Evolutionary conservation across 768 basidiomycete species (phyloP), one percentile per base, ranked within the genome.

Genomic region (Amanita pseudoporphyria): DNA sequence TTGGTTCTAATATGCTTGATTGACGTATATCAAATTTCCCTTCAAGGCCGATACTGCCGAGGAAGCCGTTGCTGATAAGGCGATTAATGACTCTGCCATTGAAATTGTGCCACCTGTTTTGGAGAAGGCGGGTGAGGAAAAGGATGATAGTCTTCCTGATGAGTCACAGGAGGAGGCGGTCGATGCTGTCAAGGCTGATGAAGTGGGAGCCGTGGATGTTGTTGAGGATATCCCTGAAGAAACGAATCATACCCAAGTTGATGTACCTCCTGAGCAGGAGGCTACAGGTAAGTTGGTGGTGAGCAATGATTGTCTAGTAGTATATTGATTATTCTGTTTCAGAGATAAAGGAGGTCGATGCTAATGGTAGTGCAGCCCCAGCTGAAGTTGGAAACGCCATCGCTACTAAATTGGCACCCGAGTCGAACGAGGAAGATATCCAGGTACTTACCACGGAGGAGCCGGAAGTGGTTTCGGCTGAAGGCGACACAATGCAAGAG

Each of bases 11-110:
- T 26, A 26, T n/a, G 9, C 41, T 18, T 43, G 16, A 18, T 43
- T 43, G 41, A 43, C 41, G 41, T 43, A 43, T 26, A 16, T 16
- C 9, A 16, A n/a, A 28, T 48, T 40, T 40, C 40, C 22, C 41
- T 39, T 33, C 21, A 24, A 50, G 49, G 49, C 28, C 28, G 28
- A 31, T 40, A 16, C 32, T 22, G n/a, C 24, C 38, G 47, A 48
- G 38, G 49, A 42, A 32, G 18, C 30, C 22, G 9, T 19, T n/a
- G 39, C 39, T 43, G 49, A 43, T 43, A 28, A 50, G 30, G 43
- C 18, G 7, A 32, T 43, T 6, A 33, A 43, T 30, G 49, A 50
- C 22, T 50, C 41, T 33, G 49, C 40, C 18, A 50, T 50, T 43
- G 49, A 50, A 14, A 43, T 50, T 22, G 32, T 31, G 16, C 18